Percentiles rank a stretch among this genome's conserved stretches.
Evolutionary conservation across 2,329 filamentous ascomycete genomes (phyloP).

Genomic region (Aspergillus flavus): DNA sequence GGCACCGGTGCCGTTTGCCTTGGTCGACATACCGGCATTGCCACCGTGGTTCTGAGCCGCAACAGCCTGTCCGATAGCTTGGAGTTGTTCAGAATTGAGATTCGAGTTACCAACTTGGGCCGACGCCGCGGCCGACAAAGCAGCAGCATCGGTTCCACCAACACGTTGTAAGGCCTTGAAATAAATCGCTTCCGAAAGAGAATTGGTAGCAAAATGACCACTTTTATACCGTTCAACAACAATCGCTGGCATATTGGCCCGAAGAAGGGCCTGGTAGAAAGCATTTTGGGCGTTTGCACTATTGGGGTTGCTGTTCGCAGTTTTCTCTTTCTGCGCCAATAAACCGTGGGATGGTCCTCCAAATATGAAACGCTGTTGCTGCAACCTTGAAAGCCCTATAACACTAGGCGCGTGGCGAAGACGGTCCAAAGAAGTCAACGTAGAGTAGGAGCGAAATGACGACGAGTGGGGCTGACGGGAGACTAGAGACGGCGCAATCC

Average conservation of each 20-base stretch:
- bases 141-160: slow-evolving; percentile 47
- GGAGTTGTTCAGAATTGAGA: slow-evolving; percentile 65
- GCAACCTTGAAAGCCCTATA: slow-evolving; percentile 29
- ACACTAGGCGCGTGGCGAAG: slow-evolving; percentile 25
- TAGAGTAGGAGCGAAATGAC: slow-evolving; percentile 36
- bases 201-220: slow-evolving; percentile 79
- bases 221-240: slow-evolving; percentile 87
- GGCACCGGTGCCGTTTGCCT: slow-evolving; percentile 62
- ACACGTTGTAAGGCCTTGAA: slow-evolving; percentile 69
- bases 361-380: slow-evolving; percentile 43
- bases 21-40: slow-evolving; percentile 58
- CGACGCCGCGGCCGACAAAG: slow-evolving; percentile 23
- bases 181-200: slow-evolving; percentile 77
- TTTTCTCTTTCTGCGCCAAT: slow-evolving; percentile 83
- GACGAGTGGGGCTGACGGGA: slow-evolving; percentile 18
- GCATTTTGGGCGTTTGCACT: slow-evolving; percentile 88
- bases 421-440: slow-evolving; percentile 31
- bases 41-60: slow-evolving; percentile 71
- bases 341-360: slow-evolving; percentile 55
- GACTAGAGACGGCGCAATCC: slow-evolving; percentile 22
- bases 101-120: slow-evolving; percentile 24
- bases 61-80: slow-evolving; percentile 80
- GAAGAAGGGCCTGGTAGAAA: slow-evolving; percentile 88
- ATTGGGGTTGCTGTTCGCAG: slow-evolving; percentile 86
- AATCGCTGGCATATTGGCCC: slow-evolving; percentile 91